phyloP scores from a whole-genome alignment of 108 stramenopile species.

The Pseudonitzschia multistriata region DNA sequence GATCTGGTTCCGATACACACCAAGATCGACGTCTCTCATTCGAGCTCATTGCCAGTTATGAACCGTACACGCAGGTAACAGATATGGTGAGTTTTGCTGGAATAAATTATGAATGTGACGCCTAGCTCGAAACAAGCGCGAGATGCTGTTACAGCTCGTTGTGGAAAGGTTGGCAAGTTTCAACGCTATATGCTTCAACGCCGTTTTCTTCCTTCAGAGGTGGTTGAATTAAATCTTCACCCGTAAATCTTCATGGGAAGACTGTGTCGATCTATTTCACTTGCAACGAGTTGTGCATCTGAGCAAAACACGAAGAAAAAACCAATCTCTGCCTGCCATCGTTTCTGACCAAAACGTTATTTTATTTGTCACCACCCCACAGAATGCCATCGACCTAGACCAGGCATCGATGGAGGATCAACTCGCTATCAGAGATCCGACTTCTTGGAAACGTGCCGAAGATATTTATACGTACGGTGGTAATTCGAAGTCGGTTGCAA shows the following conservation, averaged over 20 bases:
- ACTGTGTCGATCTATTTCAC: too few relatives aligned
- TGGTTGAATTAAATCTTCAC: too few relatives aligned
- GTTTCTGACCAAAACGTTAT: too few relatives aligned
- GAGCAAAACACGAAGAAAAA: too few relatives aligned
- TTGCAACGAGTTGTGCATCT: too few relatives aligned
- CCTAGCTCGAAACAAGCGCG: too few relatives aligned
- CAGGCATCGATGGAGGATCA: constrained; percentile 56
- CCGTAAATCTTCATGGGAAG: too few relatives aligned
- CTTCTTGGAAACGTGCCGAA: constrained; percentile 36
- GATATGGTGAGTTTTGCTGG: constrained; percentile 55
- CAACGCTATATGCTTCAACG: neutral
- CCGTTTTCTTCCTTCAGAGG: neutral
- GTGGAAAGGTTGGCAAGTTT: too few relatives aligned
- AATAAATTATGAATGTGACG: too few relatives aligned
- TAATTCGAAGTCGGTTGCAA: constrained; percentile 64
- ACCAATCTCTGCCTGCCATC: too few relatives aligned
- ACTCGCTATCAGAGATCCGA: constrained; percentile 30
- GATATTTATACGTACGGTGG: constrained; percentile 63
- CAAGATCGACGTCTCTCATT: constrained; percentile 33
- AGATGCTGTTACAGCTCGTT: too few relatives aligned
- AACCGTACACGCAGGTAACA: constrained; percentile 59
- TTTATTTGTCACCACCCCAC: neutral
- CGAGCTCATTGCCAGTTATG: constrained; percentile 62
- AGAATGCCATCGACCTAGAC: constrained; percentile 73
- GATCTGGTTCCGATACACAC: neutral